Conservation (phyloP, 345 rosid species). For the Eucalyptus polybractea region DNA sequence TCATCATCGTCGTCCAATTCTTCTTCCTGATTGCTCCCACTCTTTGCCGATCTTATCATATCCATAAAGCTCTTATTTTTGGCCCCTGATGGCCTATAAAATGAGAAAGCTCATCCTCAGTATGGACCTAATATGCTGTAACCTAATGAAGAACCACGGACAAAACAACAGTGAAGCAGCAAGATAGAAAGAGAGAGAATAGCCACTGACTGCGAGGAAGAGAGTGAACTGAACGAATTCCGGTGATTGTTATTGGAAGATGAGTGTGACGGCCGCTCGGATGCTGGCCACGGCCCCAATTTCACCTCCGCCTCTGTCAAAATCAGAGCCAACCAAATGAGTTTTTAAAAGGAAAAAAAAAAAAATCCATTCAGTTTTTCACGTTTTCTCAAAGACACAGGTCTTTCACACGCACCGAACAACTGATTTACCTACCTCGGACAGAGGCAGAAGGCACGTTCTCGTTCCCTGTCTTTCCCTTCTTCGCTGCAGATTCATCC, state of each 20-base stretch:
- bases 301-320: conserved; percentile 24
- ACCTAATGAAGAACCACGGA: not conserved
- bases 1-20: conserved; percentile 74
- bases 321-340: not conserved
- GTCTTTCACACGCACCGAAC: not conserved
- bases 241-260: conserved; percentile 33
- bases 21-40: conserved; percentile 31
- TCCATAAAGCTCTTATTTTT: conserved; percentile 83
- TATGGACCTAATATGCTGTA: not conserved
- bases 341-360: not conserved
- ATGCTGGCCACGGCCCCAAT: conserved; percentile 37
- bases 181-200: not conserved
- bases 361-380: not conserved
- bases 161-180: not conserved
- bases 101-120: not conserved
- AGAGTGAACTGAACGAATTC: conserved; percentile 55
- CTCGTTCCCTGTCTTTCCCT: conserved; percentile 97
- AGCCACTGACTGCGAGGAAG: conserved; percentile 59
- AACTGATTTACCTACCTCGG: conserved; percentile 20
- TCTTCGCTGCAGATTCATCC: conserved; percentile 66
- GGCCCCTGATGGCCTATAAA: conserved; percentile 40
- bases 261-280: conserved; percentile 46
- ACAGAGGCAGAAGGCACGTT: conserved; percentile 30
- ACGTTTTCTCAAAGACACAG: not conserved
- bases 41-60: conserved; percentile 78